A percentile compares a stretch with the other conserved stretches of the same genome.
These are phyloP conservation scores for Aethionema arabicum DNA, from an alignment of 345 rosid genomes.

Conservation along the genomic window DNA sequence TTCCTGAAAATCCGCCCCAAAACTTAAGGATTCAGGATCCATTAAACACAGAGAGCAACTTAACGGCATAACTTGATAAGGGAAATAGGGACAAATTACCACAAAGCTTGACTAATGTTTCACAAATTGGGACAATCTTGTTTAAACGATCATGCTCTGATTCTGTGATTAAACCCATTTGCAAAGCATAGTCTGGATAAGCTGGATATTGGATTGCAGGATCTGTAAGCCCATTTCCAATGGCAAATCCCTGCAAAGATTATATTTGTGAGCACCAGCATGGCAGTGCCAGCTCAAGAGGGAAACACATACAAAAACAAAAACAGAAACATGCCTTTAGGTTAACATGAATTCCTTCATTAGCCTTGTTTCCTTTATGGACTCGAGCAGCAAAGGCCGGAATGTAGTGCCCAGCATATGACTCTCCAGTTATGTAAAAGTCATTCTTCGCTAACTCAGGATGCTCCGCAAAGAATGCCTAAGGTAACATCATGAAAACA, in stretches of 20 bases:
- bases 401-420: slow-evolving; percentile 99
- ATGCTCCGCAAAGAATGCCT: slow-evolving; percentile 94
- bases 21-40: slow-evolving; percentile 12
- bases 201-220: slow-evolving; percentile 93
- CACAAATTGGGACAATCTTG: slow-evolving; percentile 86
- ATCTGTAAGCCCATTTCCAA: slow-evolving; percentile 97
- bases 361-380: slow-evolving; percentile 88
- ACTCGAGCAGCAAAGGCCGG: slow-evolving; percentile 96
- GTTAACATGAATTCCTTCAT: slow-evolving; percentile 81
- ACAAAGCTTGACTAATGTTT: slow-evolving; percentile 84
- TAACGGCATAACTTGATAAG: slow-evolving; percentile 4
- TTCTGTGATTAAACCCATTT: slow-evolving; percentile 71
- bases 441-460: slow-evolving; percentile 73
- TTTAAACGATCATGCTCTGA: slow-evolving; percentile 55
- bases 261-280: slow-evolving; percentile 25
- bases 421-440: slow-evolving; percentile 95
- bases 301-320: not conserved
- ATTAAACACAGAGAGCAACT: slow-evolving; percentile 12
- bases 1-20: slow-evolving; percentile 52
- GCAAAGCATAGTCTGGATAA: slow-evolving; percentile 92
- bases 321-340: slow-evolving; percentile 57
- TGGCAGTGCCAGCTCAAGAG: slow-evolving; percentile 5
- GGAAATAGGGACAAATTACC: slow-evolving; percentile 45
- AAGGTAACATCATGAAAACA: slow-evolving; percentile 23
- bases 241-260: slow-evolving; percentile 84